Base-by-base conservation (phyloP, 1,139 yeast species). In the Sugiyamaella pinicola region DNA sequence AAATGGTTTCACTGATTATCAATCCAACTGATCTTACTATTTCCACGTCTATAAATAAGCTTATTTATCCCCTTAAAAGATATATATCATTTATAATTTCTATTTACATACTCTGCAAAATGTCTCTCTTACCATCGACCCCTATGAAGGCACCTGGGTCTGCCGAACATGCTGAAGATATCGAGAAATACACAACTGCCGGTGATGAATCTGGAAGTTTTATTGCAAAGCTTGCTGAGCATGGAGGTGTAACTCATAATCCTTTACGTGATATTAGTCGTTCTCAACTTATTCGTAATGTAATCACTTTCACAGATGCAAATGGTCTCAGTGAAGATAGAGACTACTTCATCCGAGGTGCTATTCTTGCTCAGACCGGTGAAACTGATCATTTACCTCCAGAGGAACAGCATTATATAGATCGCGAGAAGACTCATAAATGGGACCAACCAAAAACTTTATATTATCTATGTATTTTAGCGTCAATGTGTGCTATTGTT, bases 401-500 rank as follows among this genome's bases (percentile, higher is more conserved):
- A 52, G 84, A 81, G 1, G 96, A 88, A 61, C 80, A 79, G 58
- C 65, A 70, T 13, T 78, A 75, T 0, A 73, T 87, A 40, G 72
- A 79, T 57, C 67, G 70, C 52, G 83, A 77, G 61, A 77, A 74
- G 55, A 77, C 81, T 42, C 85, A 85, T 55, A 82, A 84, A 46
- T 85, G 89, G 88, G 74, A 75, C 53, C 75, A 84, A 47, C 93
- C 95, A 0, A 59, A 61, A 31, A 80, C 80, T 55, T 74, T 88
- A 63, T 70, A 83, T 60, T 80, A 77, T 58, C 82, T 87, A 51
- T 80, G 86, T 53, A 78, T 87, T 15, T 80, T 87, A 67, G 85
- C 91, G 40, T 85, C 96, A 5, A 80, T 88, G 83, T 89, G 95
- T 51, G 96, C 96, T 18, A 87, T 91, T 7, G 91, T 89, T 34